Evolutionary conservation across 2,329 filamentous ascomycete genomes (phyloP).

Genomic region (Fusarium proliferatum): DNA sequence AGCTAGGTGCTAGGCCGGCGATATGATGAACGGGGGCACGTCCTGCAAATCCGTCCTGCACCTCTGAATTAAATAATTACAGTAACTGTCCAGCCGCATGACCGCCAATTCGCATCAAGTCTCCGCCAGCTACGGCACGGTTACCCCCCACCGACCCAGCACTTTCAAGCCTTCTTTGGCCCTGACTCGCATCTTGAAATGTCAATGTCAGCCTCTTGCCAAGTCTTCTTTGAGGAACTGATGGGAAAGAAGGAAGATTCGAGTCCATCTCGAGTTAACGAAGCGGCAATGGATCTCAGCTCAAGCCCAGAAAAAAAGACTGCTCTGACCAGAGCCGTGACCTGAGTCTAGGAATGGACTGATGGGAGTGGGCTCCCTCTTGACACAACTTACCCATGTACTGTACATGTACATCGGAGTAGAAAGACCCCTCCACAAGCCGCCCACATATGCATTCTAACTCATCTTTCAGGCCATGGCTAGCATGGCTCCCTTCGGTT

Average conservation of each 20-base stretch:
- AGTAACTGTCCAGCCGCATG: conserved; percentile 32
- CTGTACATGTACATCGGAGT: conserved; percentile 16
- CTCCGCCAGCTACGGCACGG: conserved; percentile 18
- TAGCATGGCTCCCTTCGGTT: conserved; percentile 9
- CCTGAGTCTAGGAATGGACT: conserved; percentile 32
- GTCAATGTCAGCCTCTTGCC: neutral
- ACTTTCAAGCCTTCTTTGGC: conserved; percentile 7
- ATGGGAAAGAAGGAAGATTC: neutral
- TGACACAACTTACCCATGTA: conserved; percentile 14
- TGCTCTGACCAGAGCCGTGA: conserved; percentile 4
- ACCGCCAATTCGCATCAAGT: conserved; percentile 31
- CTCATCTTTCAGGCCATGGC: conserved; percentile 35
- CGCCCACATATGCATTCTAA: conserved; percentile 32
- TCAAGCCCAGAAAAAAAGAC: conserved; percentile 7
- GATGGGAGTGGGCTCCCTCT: conserved; percentile 29
- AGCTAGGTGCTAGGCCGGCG: conserved; percentile 42
- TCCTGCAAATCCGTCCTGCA: conserved; percentile 38
- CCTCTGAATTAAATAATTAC: conserved; percentile 5
- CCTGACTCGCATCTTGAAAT: conserved; percentile 24
- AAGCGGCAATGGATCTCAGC: neutral
- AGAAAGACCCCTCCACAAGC: conserved; percentile 32
- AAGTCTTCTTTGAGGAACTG: neutral
- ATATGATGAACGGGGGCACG: conserved; percentile 38
- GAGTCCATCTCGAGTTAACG: neutral
- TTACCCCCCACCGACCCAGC: conserved; percentile 19